A percentile compares a stretch with the other conserved stretches of the same genome.
phyloP scores from a whole-genome alignment of 2,329 filamentous ascomycete species.

The Chaetomium sp. region DNA sequence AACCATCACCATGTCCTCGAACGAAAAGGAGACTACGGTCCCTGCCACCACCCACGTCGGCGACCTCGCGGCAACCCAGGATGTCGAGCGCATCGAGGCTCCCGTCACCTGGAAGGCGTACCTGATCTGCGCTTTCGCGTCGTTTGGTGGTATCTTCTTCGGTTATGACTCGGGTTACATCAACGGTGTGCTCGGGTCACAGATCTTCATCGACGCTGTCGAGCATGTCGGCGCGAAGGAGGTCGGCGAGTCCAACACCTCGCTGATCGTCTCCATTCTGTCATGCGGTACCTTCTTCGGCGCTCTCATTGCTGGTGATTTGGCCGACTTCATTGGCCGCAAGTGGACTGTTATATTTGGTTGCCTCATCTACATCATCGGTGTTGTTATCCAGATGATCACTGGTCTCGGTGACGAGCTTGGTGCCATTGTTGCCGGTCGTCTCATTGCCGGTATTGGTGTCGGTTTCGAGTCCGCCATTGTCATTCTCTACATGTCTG shows the following conservation, averaged over 20 bases:
- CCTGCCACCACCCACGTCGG: conserved; percentile 23
- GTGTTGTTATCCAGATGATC: conserved; percentile 67
- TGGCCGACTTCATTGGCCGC: conserved; percentile 74
- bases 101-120: conserved; percentile 71
- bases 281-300: conserved; percentile 79
- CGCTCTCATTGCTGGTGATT: conserved; percentile 73
- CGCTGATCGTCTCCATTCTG: conserved; percentile 72
- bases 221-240: conserved; percentile 43
- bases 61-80: conserved; percentile 47
- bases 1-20: conserved; percentile 29
- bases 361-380: conserved; percentile 70
- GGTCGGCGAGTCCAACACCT: conserved; percentile 49
- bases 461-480: conserved; percentile 80
- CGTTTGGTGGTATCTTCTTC: conserved; percentile 75
- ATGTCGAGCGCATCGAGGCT: conserved; percentile 65
- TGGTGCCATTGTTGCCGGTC: conserved; percentile 69
- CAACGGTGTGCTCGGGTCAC: conserved; percentile 61
- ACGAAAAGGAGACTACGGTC: conserved; percentile 30
- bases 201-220: conserved; percentile 56
- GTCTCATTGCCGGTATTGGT: conserved; percentile 74
- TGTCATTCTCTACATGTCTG: conserved; percentile 85
- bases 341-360: conserved; percentile 71
- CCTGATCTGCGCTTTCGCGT: conserved; percentile 69
- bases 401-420: conserved; percentile 52
- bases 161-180: conserved; percentile 80